Base-by-base conservation (phyloP, 164 flowering plant species). In the Liriodendron chinense region DNA sequence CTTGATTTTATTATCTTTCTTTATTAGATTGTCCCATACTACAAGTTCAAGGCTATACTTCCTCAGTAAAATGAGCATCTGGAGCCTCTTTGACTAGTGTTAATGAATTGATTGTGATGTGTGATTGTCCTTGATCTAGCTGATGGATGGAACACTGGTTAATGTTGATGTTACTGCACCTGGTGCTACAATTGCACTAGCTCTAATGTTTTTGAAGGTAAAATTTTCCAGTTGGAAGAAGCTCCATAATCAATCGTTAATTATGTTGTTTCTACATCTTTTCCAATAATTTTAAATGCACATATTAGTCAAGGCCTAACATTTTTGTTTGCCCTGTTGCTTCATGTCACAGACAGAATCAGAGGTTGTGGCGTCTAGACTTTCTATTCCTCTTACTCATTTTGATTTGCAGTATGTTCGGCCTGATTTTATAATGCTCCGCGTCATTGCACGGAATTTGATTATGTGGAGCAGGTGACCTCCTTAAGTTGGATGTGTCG, bases 91-190 rank as follows among this genome's bases (percentile, higher is more conserved):
- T 34, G 43, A 34, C 43, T 34, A 34, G 43, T 34, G 43, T 4
- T 34, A 34, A 34, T 34, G 43, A 34, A 7, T 34, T 34, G 13
- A 53, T 14, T 53, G 20, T 53, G 4, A 8, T 53, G 59, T 13
- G 14, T 63, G 8, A 62, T 57, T 70, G 57, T 72, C 25, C 9
- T 70, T 64, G 21, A 71, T 20, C 24, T 81, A 96, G 98, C 86
- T 89, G 83, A 83, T 84, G 86, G 98, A 96, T 82, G 94, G 87
- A 47, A 81, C 86, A 73, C 76, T 83, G 10, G 84, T 90, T 67
- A 96, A 96, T 78, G 83, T 96, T 80, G 99, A 96, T 85, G 97
- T 94, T 69, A 96, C 99, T 80, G 97, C 99, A 28, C 98, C 99
- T 79, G 99, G 99, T 65, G 98, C 99, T 57, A 87, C 89, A 73